Percentiles rank a stretch among this genome's conserved stretches.
phyloP scores from a whole-genome alignment of 2,329 filamentous ascomycete species.

The Sporothrix euskadiensis region DNA sequence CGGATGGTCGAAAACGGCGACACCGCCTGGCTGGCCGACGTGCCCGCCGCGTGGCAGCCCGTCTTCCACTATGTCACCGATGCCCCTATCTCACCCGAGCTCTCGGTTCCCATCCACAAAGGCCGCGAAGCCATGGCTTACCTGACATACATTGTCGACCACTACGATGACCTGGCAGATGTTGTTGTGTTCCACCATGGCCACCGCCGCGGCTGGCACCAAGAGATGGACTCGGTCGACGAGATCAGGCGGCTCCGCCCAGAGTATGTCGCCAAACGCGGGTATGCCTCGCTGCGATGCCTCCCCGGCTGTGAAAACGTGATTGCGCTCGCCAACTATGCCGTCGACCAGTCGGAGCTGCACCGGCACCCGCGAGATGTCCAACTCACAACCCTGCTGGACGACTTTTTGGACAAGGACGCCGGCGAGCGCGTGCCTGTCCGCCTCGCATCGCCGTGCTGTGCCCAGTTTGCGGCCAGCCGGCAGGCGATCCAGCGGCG shows the following conservation, averaged over 20 bases:
- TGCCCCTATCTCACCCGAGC: slow-evolving; percentile 29
- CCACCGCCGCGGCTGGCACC: slow-evolving; percentile 58
- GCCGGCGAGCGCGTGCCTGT: slow-evolving; percentile 38
- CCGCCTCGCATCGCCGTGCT: slow-evolving; percentile 49
- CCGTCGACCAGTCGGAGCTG: slow-evolving; percentile 20
- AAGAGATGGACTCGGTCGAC: slow-evolving; percentile 54
- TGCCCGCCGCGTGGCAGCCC: slow-evolving; percentile 31
- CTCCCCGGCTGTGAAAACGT: slow-evolving; percentile 39
- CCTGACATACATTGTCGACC: slow-evolving; percentile 62
- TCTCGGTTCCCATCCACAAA: slow-evolving; percentile 36
- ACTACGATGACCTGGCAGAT: slow-evolving; percentile 60
- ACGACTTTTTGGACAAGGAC: slow-evolving; percentile 32
- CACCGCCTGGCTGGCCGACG: background rate
- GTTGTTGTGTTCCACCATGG: slow-evolving; percentile 62
- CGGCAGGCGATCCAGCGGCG: slow-evolving; percentile 45
- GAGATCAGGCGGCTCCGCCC: slow-evolving; percentile 51
- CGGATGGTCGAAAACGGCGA: slow-evolving; percentile 1
- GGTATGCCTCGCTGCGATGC: slow-evolving; percentile 63
- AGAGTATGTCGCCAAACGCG: slow-evolving; percentile 52
- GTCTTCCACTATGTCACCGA: slow-evolving; percentile 36
- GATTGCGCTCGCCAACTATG: slow-evolving; percentile 30
- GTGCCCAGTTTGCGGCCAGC: slow-evolving; percentile 57
- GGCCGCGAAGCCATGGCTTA: slow-evolving; percentile 65
- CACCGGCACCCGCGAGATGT: slow-evolving; percentile 28
- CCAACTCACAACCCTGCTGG: slow-evolving; percentile 33